Percentiles rank a stretch among this genome's conserved stretches.
Evolutionary conservation across 148 eudicot genomes (phyloP).

Genomic region (Heliosperma pusillum): DNA sequence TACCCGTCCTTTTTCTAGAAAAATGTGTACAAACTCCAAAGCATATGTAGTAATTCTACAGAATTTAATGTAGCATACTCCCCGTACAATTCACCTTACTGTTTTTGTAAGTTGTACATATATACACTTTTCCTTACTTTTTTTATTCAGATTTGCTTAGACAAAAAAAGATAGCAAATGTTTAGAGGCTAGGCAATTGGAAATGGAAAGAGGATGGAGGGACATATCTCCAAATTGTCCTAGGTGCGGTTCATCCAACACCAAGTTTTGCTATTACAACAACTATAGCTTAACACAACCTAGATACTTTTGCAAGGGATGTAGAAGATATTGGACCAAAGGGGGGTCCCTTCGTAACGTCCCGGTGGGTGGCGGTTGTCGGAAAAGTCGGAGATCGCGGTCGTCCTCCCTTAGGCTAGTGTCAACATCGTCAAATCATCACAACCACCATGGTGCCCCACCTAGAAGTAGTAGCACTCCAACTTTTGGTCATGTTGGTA

Average conservation of each 20-base stretch:
- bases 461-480: slow-evolving; percentile 10
- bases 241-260: slow-evolving; percentile 33
- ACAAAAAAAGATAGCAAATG: slow-evolving; percentile 13
- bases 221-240: slow-evolving; percentile 32
- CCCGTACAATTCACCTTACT: too few species aligned
- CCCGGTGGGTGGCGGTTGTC: slow-evolving; percentile 31
- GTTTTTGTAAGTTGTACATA: neutral
- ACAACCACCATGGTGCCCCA: slow-evolving; percentile 14
- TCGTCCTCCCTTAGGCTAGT: slow-evolving; percentile 18
- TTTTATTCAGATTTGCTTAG: slow-evolving; percentile 1
- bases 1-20: too few species aligned
- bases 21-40: too few species aligned
- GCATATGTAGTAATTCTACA: too few species aligned
- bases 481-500: slow-evolving; percentile 12
- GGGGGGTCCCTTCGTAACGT: slow-evolving; percentile 32
- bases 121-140: slow-evolving; percentile 11
- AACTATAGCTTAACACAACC: slow-evolving; percentile 35
- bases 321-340: slow-evolving; percentile 35
- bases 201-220: slow-evolving; percentile 36
- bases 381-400: slow-evolving; percentile 26
- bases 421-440: neutral
- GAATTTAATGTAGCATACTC: too few species aligned
- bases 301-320: slow-evolving; percentile 32
- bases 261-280: slow-evolving; percentile 35
- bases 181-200: slow-evolving; percentile 14